Evolutionary conservation across 1,284 basidiomycete species (phyloP).

Genomic region (Naganishia cerealis): DNA sequence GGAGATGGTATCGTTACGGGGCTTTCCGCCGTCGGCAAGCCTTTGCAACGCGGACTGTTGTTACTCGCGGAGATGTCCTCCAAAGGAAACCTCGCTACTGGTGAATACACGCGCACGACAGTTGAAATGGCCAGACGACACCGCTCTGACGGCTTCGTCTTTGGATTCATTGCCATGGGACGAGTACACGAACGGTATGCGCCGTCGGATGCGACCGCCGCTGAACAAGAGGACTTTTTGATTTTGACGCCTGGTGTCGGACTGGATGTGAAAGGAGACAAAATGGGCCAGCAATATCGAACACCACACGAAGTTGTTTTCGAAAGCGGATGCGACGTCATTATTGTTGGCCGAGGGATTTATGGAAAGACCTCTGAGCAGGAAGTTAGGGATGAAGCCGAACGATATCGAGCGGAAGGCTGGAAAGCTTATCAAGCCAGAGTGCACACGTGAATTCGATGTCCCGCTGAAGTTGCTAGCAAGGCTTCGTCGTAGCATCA

Average conservation of each 20-base stretch:
- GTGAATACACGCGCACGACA: slow-evolving; percentile 79
- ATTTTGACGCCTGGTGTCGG: slow-evolving; percentile 92
- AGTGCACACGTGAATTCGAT: slow-evolving; percentile 1
- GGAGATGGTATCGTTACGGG: slow-evolving; percentile 91
- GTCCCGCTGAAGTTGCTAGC: too few relatives aligned
- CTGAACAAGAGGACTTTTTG: slow-evolving; percentile 72
- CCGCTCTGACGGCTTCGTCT: slow-evolving; percentile 68
- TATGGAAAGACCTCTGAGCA: slow-evolving; percentile 73
- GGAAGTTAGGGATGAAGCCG: slow-evolving; percentile 68
- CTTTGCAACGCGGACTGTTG: slow-evolving; percentile 80
- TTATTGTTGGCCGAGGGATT: slow-evolving; percentile 95
- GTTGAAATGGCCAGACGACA: slow-evolving; percentile 74
- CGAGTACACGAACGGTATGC: slow-evolving; percentile 66
- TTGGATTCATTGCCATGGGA: slow-evolving; percentile 90
- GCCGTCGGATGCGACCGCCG: slow-evolving; percentile 43
- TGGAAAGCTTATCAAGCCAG: slow-evolving; percentile 76
- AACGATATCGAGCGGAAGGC: slow-evolving; percentile 79
- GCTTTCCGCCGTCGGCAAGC: slow-evolving; percentile 78
- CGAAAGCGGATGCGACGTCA: slow-evolving; percentile 89
- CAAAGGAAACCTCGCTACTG: slow-evolving; percentile 78
- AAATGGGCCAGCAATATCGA: slow-evolving; percentile 93
- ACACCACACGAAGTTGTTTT: slow-evolving; percentile 83
- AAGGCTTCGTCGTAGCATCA: too few relatives aligned
- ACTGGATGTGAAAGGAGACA: slow-evolving; percentile 76
- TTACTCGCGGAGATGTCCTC: slow-evolving; percentile 97